Evolutionary conservation across 805 yeast genomes (phyloP).

Genomic region (Maudiozyma bulderi): DNA sequence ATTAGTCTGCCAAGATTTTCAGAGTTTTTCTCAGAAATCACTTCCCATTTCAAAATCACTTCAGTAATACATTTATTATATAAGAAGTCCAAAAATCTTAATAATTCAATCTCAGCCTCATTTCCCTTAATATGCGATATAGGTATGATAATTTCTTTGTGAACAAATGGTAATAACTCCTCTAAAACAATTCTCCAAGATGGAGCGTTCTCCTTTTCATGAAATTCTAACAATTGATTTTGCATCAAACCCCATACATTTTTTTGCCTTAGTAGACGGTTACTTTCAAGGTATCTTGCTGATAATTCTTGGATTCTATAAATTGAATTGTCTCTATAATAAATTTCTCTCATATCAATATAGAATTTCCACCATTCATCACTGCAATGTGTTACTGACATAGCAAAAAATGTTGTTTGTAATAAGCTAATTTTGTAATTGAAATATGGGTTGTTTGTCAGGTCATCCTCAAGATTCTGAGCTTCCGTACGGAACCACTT

Average conservation of each 20-base stretch:
- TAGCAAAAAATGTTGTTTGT: constrained; percentile 23
- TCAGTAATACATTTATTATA: constrained; percentile 16
- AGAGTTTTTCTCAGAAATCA: constrained; percentile 27
- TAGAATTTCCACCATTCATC: constrained; percentile 24
- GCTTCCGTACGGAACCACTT: constrained; percentile 10
- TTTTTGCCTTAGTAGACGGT: constrained; percentile 14
- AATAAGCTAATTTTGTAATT: constrained; percentile 22
- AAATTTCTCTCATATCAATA: constrained; percentile 17
- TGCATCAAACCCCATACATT: constrained; percentile 6
- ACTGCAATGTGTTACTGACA: constrained; percentile 10
- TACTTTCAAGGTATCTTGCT: constrained; percentile 12
- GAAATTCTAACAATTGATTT: constrained; percentile 15
- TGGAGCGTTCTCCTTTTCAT: constrained; percentile 15
- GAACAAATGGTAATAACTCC: constrained; percentile 17
- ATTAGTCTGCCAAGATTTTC: constrained; percentile 23
- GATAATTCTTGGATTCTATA: constrained; percentile 18
- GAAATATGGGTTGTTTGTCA: constrained; percentile 10
- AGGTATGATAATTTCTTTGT: constrained; percentile 11
- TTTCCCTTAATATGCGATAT: constrained; percentile 9
- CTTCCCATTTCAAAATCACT: constrained; percentile 21
- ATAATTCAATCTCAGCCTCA: constrained; percentile 7
- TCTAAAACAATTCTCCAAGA: constrained; percentile 16
- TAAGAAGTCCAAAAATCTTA: constrained; percentile 13
- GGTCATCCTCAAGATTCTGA: constrained; percentile 8
- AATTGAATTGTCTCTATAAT: constrained; percentile 1